These are phyloP conservation scores for Trichoderma gamsii DNA, from an alignment of 495 filamentous ascomycete genomes.

Conservation along the genomic window DNA sequence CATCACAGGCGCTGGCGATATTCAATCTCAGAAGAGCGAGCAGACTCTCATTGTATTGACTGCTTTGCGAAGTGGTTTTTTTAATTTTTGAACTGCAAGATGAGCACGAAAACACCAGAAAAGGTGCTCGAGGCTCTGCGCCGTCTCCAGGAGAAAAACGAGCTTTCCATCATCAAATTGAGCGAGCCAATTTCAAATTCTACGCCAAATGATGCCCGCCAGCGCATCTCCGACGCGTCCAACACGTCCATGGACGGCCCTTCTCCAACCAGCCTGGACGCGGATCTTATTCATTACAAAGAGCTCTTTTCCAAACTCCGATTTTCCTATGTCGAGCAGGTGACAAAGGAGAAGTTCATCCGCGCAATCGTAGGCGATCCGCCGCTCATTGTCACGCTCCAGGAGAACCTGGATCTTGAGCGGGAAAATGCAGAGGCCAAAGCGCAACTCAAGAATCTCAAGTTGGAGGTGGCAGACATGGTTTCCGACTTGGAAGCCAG, in stretches of 20 bases:
- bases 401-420: constrained; percentile 80
- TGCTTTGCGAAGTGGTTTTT: no score
- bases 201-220: constrained; percentile 35
- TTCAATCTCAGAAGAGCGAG: background rate
- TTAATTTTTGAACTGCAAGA: background rate
- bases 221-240: constrained; percentile 65
- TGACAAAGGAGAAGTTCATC: constrained; percentile 75
- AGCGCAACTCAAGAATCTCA: constrained; percentile 65
- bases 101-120: constrained; percentile 19
- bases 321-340: constrained; percentile 85
- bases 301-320: constrained; percentile 94
- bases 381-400: constrained; percentile 70
- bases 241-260: constrained; percentile 56
- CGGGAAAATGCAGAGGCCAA: constrained; percentile 64
- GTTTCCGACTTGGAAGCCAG: constrained; percentile 64
- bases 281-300: constrained; percentile 83
- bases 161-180: constrained; percentile 67
- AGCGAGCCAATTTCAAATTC: constrained; percentile 62
- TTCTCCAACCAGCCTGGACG: constrained; percentile 69
- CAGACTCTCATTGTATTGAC: background rate
- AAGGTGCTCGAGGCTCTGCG: constrained; percentile 29
- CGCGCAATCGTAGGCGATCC: constrained; percentile 77
- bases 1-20: background rate
- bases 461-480: constrained; percentile 70
- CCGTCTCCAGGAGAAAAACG: constrained; percentile 40